A percentile compares a stretch with the other conserved stretches of the same genome.
These are phyloP conservation scores for Wakefieldia striispora DNA, from an alignment of 768 basidiomycete species.

Conservation along the genomic window DNA sequence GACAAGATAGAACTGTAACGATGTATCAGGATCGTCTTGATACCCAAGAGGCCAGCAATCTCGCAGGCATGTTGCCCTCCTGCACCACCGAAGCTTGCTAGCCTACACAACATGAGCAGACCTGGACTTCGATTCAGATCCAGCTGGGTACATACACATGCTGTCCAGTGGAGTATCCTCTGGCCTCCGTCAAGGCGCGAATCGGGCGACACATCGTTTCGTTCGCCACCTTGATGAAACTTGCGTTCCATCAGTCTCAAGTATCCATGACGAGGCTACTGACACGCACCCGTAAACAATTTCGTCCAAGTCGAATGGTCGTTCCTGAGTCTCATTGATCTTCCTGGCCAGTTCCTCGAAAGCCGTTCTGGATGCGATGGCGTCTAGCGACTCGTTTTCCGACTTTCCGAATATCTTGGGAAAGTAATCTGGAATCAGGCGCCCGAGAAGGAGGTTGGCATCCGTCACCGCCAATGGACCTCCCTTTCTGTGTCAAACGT, in stretches of 20 bases:
- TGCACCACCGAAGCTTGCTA: constrained; percentile 87
- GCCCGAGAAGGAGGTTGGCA: constrained; percentile 86
- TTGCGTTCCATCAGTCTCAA: not conserved
- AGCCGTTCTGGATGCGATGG: constrained; percentile 59
- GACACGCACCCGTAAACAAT: constrained; percentile 77
- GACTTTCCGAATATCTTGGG: constrained; percentile 92
- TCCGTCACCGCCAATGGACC: constrained; percentile 92
- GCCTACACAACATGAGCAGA: constrained; percentile 36
- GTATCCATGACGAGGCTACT: not conserved
- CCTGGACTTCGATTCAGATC: not conserved
- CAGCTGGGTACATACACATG: constrained; percentile 54
- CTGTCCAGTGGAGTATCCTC: constrained; percentile 77
- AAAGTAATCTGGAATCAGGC: constrained; percentile 87
- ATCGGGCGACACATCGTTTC: constrained; percentile 97
- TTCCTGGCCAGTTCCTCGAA: constrained; percentile 69
- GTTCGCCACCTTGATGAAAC: constrained; percentile 94
- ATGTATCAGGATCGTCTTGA: constrained; percentile 85
- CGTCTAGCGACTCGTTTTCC: constrained; percentile 82
- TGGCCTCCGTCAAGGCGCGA: constrained; percentile 84
- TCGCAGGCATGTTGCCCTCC: constrained; percentile 94
- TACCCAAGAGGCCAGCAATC: constrained; percentile 82
- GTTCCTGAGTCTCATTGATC: constrained; percentile 66
- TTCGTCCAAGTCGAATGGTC: constrained; percentile 69
- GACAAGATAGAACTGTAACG: constrained; percentile 91
- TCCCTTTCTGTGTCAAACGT: constrained; percentile 59